Percentiles rank a stretch among this genome's conserved stretches.
Conservation (phyloP, 2,329 filamentous ascomycete species). For the Thyridium curvatum region DNA sequence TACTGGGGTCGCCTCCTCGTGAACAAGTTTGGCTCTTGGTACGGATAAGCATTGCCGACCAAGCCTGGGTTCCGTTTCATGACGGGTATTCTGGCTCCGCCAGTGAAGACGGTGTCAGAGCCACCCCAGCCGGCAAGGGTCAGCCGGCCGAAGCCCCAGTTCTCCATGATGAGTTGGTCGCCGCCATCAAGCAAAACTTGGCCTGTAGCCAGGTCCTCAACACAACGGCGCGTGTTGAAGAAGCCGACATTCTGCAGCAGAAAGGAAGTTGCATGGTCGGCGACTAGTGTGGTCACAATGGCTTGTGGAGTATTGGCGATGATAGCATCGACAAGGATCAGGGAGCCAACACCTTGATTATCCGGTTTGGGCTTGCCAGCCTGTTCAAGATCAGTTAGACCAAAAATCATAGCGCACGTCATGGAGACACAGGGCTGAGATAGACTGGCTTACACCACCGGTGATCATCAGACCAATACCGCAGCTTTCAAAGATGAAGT, state of each 20-base stretch:
- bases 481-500: constrained; percentile 26
- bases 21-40: not conserved
- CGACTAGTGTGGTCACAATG: not conserved
- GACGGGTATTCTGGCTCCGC: not conserved
- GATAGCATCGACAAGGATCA: constrained; percentile 1
- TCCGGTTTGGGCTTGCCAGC: not conserved
- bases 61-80: not conserved
- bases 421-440: no score
- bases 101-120: not conserved
- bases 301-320: constrained; percentile 2
- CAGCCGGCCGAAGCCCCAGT: constrained; percentile 3
- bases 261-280: constrained; percentile 1
- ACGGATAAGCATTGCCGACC: not conserved
- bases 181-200: not conserved
- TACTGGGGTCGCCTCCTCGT: not conserved
- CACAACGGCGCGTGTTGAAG: not conserved
- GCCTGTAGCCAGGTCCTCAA: not conserved
- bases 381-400: not conserved
- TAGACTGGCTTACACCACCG: not conserved
- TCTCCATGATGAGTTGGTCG: not conserved
- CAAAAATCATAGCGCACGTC: no score
- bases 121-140: not conserved
- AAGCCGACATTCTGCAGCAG: constrained; percentile 1
- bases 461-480: not conserved
- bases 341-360: constrained; percentile 1